A percentile compares a stretch with the other conserved stretches of the same genome.
Evolutionary conservation across 2,329 filamentous ascomycete species (phyloP).

Genomic region (Lomentospora prolificans): DNA sequence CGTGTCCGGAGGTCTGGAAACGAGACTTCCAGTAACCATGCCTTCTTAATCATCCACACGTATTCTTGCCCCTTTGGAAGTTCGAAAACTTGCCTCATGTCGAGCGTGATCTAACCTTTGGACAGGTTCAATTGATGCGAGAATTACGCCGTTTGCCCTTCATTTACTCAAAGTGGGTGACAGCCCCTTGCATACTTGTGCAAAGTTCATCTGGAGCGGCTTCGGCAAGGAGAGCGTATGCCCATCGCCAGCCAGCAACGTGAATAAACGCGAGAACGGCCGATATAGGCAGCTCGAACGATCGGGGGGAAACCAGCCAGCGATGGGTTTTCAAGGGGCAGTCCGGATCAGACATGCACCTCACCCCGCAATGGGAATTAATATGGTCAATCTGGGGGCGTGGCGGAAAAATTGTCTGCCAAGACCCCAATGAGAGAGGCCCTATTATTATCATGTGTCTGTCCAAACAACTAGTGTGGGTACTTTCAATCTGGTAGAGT

Average conservation of each 20-base stretch:
- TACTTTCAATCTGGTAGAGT: background rate
- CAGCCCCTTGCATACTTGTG: background rate
- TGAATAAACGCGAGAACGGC: too few species aligned
- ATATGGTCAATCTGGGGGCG: background rate
- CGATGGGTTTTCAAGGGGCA: too few species aligned
- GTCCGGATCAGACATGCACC: too few species aligned
- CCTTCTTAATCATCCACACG: too few species aligned
- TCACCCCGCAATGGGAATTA: background rate
- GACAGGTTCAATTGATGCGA: background rate
- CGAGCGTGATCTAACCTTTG: background rate
- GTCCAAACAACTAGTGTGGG: background rate
- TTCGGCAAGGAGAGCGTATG: background rate
- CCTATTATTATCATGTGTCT: background rate
- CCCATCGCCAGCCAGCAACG: too few species aligned
- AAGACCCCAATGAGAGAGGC: background rate
- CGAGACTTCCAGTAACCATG: too few species aligned
- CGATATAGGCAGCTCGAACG: too few species aligned
- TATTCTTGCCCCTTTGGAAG: too few species aligned
- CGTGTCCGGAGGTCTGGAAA: too few species aligned
- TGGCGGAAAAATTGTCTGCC: background rate
- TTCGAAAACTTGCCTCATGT: too few species aligned
- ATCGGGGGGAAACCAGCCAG: background rate
- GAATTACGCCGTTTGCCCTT: background rate
- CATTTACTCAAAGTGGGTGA: background rate
- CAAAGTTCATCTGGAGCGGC: background rate